Evolutionary conservation across 495 filamentous ascomycete species (phyloP), one percentile per base, ranked within the genome.

Genomic region (Aspergillus kassunensis): DNA sequence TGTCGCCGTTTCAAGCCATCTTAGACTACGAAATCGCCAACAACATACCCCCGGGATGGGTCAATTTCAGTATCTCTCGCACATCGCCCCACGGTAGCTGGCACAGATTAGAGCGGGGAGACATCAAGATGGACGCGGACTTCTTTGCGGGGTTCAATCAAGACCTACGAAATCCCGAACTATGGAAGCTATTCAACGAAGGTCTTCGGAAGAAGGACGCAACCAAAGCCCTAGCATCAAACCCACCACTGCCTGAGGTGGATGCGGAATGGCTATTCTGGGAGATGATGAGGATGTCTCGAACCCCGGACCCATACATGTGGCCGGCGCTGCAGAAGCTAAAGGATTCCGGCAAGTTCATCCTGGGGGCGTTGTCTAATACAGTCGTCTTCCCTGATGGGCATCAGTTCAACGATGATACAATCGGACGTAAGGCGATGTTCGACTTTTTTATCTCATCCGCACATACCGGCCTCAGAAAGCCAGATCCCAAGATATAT

Each of bases 1-100:
- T 88, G 21, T 96, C 91, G 4, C 93, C 93, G 25, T 88, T 98
- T 64, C 89, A 95, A 72, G 86, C 86, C 4, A 97, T 98, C 61
- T 76, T 91, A 47, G 82, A 93, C 66, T 97, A 96, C 67, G 93
- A 97, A 64, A 65, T 81, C 25, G 72, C 76, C 49, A 72, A 88
- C 40, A 70, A 75, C 21, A 91, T 98, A 46, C 91, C 91, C 1
- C 74, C 80, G 12, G 90, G 90, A 64, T 98, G 88, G 85, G 77
- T 98, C 54, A 97, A 97, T 71, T 83, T 85, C 76, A 85, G 86
- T 62, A 95, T 97, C 65, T 88, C 87, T 20, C 76, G 78, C 39
- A 80, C 84, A 36, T 78, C 82, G 1, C 91, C 91, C n/a, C 71
- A 80, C 45, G 93, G 93, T 21, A 85, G 81, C 68, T 98, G 93